phyloP scores from a whole-genome alignment of 2,329 filamentous ascomycete species.

The Thermothelomyces thermophilus region DNA sequence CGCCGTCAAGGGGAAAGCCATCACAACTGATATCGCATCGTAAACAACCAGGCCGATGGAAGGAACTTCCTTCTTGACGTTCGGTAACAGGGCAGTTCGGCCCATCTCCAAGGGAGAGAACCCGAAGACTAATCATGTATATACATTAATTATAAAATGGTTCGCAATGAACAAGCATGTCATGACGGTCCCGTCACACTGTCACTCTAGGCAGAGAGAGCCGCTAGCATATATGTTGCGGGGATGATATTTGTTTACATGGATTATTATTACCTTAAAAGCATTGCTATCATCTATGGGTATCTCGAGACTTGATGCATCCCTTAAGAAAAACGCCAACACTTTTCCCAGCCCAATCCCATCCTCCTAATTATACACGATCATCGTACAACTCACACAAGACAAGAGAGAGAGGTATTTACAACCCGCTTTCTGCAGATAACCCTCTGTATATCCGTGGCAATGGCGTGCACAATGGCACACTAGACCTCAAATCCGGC shows the following conservation, averaged over 20 bases:
- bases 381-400: neutral
- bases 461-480: neutral
- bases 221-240: neutral
- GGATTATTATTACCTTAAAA: neutral
- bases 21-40: constrained; percentile 1
- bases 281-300: constrained; percentile 13
- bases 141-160: too few relatives aligned
- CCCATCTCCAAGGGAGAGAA: too few relatives aligned
- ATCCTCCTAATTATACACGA: neutral
- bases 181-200: too few relatives aligned
- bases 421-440: neutral
- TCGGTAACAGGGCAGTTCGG: too few relatives aligned
- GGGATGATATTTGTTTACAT: neutral
- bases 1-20: constrained; percentile 50
- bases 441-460: neutral
- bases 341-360: neutral
- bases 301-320: constrained; percentile 3
- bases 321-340: neutral
- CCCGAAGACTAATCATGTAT: too few relatives aligned
- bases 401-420: too few relatives aligned
- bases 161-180: too few relatives aligned
- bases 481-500: constrained; percentile 15
- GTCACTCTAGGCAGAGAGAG: too few relatives aligned
- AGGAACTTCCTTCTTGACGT: too few relatives aligned
- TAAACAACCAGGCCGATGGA: neutral